Percentiles rank a stretch among this genome's conserved stretches.
Evolutionary conservation across 306 rosid genomes (phyloP).

Genomic region (Amphicarpaea edgeworthii): DNA sequence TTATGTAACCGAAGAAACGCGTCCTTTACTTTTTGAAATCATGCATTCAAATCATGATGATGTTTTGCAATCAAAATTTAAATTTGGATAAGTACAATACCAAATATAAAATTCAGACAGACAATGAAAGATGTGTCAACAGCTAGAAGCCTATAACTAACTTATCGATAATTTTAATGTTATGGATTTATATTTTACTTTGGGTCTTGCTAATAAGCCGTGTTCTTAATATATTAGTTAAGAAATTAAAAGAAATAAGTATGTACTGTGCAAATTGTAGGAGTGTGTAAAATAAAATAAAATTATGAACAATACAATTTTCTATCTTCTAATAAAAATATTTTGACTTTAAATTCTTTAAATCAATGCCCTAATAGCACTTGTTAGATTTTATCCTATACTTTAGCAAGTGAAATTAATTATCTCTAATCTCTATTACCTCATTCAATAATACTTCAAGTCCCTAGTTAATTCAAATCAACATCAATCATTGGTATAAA

Average conservation of each 20-base stretch:
- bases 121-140: neutral
- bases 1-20: neutral
- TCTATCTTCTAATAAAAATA: too few species aligned
- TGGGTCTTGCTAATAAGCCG: too few species aligned
- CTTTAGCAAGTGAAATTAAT: conserved; percentile 5
- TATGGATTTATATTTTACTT: neutral
- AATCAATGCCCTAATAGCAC: too few species aligned
- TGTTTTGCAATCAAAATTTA: neutral
- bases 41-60: neutral
- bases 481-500: neutral
- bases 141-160: neutral
- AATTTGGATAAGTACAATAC: neutral
- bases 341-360: too few species aligned
- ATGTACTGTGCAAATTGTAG: too few species aligned
- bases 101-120: neutral
- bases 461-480: neutral
- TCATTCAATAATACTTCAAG: neutral
- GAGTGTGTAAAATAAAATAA: too few species aligned
- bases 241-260: too few species aligned
- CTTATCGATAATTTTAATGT: too few species aligned
- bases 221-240: too few species aligned
- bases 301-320: too few species aligned
- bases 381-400: too few species aligned
- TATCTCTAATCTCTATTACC: neutral
- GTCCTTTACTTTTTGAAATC: neutral